A percentile compares a stretch with the other conserved stretches of the same genome.
phyloP scores from a whole-genome alignment of 345 rosid genomes.

The Aurinia saxatilis region DNA sequence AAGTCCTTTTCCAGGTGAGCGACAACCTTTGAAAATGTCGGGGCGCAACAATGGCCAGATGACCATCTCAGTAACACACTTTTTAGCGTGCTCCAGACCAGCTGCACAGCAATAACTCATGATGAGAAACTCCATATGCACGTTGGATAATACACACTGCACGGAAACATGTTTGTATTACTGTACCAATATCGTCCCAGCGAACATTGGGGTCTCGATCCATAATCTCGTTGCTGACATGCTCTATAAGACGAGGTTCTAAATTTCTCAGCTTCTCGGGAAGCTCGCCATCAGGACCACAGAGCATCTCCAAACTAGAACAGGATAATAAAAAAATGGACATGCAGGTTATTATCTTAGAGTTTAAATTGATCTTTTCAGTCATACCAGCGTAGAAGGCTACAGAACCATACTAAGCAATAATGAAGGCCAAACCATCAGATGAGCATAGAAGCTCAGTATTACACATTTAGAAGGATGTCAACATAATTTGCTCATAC shows the following conservation, averaged over 20 bases:
- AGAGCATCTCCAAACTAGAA: conserved; percentile 80
- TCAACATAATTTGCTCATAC: background rate
- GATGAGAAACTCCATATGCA: conserved; percentile 23
- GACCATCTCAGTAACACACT: conserved; percentile 98
- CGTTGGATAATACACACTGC: background rate
- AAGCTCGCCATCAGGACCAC: conserved; percentile 98
- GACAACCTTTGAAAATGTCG: conserved; percentile 92
- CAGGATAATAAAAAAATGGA: background rate
- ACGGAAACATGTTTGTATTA: conserved; percentile 5
- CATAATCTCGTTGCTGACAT: conserved; percentile 97
- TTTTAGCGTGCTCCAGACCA: conserved; percentile 98
- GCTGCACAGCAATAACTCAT: conserved; percentile 40
- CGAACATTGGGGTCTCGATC: conserved; percentile 93
- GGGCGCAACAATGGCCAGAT: conserved; percentile 97
- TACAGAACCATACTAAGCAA: background rate
- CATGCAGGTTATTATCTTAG: background rate
- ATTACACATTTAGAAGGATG: background rate
- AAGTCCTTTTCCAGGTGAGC: conserved; percentile 98
- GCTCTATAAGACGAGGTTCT: conserved; percentile 96
- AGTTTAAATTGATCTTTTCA: background rate
- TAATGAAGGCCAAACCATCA: background rate
- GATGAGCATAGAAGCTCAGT: background rate
- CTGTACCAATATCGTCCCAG: conserved; percentile 93
- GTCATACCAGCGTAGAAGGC: background rate
- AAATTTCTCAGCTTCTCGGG: conserved; percentile 89